Percentiles rank a stretch among this genome's conserved stretches.
Evolutionary conservation across 495 filamentous ascomycete genomes (phyloP).

Genomic region (Aspergillus sparsus): DNA sequence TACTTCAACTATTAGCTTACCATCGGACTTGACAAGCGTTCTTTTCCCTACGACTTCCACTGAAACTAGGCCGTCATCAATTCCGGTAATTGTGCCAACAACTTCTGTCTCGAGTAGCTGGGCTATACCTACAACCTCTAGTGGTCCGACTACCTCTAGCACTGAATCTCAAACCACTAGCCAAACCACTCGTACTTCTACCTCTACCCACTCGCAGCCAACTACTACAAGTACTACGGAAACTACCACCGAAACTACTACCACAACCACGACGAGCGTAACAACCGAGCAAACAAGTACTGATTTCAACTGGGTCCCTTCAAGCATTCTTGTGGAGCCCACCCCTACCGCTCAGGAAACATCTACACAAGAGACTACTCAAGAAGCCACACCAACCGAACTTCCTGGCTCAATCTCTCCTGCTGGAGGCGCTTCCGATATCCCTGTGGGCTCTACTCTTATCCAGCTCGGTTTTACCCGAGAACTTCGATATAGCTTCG

Average conservation of each 20-base stretch:
- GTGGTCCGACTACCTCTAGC: slow-evolving; percentile 15
- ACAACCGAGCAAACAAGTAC: slow-evolving; percentile 17
- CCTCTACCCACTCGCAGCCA: slow-evolving; percentile 9
- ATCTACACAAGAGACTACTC: slow-evolving; percentile 29
- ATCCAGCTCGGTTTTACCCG: slow-evolving; percentile 85
- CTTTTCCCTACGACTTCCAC: slow-evolving; percentile 13
- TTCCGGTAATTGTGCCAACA: slow-evolving; percentile 11
- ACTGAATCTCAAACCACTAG: slow-evolving; percentile 8
- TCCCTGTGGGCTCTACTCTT: slow-evolving; percentile 63
- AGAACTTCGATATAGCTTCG: slow-evolving; percentile 78
- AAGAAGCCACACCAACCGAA: slow-evolving; percentile 51
- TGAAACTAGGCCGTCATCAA: not conserved
- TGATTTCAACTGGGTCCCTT: slow-evolving; percentile 23
- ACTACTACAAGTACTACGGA: slow-evolving; percentile 6
- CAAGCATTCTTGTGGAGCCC: slow-evolving; percentile 29
- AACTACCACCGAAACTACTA: slow-evolving; percentile 10
- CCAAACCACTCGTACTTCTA: slow-evolving; percentile 5
- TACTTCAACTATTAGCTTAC: slow-evolving; percentile 7
- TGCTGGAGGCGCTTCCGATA: slow-evolving; percentile 46
- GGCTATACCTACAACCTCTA: slow-evolving; percentile 11
- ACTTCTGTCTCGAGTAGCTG: not conserved
- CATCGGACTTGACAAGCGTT: slow-evolving; percentile 15
- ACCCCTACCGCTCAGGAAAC: slow-evolving; percentile 27
- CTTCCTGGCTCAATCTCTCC: slow-evolving; percentile 79
- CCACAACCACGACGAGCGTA: slow-evolving; percentile 13